Conservation (phyloP, 345 rosid genomes). For the Gossypium australe region DNA sequence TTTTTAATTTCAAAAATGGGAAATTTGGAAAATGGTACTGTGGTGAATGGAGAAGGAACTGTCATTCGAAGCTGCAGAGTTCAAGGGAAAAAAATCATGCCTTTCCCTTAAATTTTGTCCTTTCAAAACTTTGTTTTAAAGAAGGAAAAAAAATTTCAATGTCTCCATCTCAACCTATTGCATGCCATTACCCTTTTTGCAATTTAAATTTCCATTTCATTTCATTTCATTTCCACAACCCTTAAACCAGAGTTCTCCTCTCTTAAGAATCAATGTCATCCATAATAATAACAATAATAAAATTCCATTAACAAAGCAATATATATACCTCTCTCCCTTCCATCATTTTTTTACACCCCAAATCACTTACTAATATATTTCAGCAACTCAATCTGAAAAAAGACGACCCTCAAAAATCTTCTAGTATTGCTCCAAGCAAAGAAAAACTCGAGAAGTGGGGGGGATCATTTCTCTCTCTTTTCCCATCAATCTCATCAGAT, state of each 20-base stretch:
- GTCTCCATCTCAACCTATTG: conserved; percentile 25
- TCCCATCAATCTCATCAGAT: too few species aligned
- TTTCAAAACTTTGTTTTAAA: not conserved
- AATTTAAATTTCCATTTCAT: not conserved
- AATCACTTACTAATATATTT: conserved; percentile 9
- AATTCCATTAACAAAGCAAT: conserved; percentile 1
- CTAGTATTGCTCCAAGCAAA: not conserved
- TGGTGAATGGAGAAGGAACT: conserved; percentile 17
- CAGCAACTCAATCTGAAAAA: not conserved
- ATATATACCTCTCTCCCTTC: conserved; percentile 1
- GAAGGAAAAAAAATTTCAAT: not conserved
- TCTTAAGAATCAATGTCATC: not conserved
- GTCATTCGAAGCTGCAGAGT: conserved; percentile 25
- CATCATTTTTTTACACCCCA: conserved; percentile 11
- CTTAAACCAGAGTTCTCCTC: not conserved
- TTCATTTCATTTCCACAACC: conserved; percentile 11
- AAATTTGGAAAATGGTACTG: conserved; percentile 13
- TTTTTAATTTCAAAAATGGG: not conserved
- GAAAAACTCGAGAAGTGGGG: too few species aligned
- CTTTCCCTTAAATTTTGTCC: conserved; percentile 26
- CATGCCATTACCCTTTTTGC: too few species aligned
- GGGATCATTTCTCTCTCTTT: too few species aligned
- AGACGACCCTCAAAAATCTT: not conserved
- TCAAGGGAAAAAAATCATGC: conserved; percentile 12
- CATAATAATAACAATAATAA: not conserved